A percentile compares a stretch with the other conserved stretches of the same genome.
Conservation (phyloP, 2,329 filamentous ascomycete genomes). For the Daldinia sp. region DNA sequence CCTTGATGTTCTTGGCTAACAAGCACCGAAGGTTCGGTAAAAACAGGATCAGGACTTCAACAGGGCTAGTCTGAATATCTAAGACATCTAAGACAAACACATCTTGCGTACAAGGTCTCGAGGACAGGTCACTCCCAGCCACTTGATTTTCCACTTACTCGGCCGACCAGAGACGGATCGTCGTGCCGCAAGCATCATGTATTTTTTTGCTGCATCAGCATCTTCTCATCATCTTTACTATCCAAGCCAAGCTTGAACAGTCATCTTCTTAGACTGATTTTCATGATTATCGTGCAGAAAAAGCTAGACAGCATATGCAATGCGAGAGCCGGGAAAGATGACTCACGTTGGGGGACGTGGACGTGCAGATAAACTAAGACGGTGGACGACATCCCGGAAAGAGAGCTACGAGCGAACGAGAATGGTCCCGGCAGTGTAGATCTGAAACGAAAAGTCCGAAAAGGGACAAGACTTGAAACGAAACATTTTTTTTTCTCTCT, state of each 20-base stretch:
- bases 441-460: slow-evolving; percentile 45
- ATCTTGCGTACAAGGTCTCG: slow-evolving; percentile 16
- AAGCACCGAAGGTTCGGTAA: slow-evolving; percentile 8
- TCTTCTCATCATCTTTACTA: slow-evolving; percentile 4
- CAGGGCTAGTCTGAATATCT: slow-evolving; percentile 7
- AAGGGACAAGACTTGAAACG: slow-evolving; percentile 45
- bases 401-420: slow-evolving; percentile 32
- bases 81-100: slow-evolving; percentile 22
- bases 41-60: slow-evolving; percentile 2
- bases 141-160: slow-evolving; percentile 35
- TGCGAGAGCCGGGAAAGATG: slow-evolving; percentile 43
- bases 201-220: slow-evolving; percentile 16
- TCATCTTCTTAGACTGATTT: slow-evolving; percentile 12
- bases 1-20: slow-evolving; percentile 8
- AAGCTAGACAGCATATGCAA: slow-evolving; percentile 30
- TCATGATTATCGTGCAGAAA: slow-evolving; percentile 15
- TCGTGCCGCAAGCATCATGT: slow-evolving; percentile 20
- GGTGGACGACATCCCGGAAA: slow-evolving; percentile 7
- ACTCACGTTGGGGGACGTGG: slow-evolving; percentile 37
- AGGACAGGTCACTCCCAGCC: slow-evolving; percentile 34
- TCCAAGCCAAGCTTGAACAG: neutral
- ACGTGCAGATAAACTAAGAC: slow-evolving; percentile 16
- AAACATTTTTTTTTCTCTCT: slow-evolving; percentile 27
- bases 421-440: slow-evolving; percentile 34
- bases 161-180: slow-evolving; percentile 25